Conservation (phyloP, 2,329 filamentous ascomycete genomes). For the Fusarium protoensiforme region DNA sequence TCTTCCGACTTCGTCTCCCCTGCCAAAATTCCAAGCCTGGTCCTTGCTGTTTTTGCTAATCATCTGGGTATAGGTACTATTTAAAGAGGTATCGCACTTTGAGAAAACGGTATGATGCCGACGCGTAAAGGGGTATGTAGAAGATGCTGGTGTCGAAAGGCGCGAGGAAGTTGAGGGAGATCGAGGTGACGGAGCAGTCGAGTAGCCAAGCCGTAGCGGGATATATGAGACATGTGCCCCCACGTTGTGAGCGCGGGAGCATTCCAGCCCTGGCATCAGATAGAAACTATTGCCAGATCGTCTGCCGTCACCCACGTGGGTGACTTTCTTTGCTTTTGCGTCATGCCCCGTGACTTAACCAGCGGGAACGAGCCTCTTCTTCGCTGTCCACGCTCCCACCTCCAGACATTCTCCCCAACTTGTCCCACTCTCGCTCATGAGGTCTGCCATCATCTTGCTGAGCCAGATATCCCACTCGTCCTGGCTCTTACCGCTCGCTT, state of each 20-base stretch:
- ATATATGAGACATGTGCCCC: neutral
- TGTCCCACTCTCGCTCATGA: constrained; percentile 82
- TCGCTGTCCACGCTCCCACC: constrained; percentile 89
- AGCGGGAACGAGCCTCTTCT: constrained; percentile 63
- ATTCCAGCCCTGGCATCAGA: constrained; percentile 22
- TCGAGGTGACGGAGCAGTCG: neutral
- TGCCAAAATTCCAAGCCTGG: constrained; percentile 14
- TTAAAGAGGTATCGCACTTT: constrained; percentile 90
- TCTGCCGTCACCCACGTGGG: constrained; percentile 15
- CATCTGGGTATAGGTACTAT: constrained; percentile 60
- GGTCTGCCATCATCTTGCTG: constrained; percentile 84
- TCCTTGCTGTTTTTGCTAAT: constrained; percentile 37
- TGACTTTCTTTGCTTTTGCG: constrained; percentile 26
- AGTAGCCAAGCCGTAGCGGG: neutral
- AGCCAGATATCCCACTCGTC: constrained; percentile 95
- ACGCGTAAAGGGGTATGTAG: constrained; percentile 43
- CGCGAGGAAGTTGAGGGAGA: neutral
- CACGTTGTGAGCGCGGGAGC: neutral
- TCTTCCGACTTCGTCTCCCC: neutral
- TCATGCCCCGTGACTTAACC: constrained; percentile 13
- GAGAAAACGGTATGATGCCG: constrained; percentile 78
- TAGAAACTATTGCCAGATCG: constrained; percentile 15
- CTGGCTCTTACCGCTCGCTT: constrained; percentile 85
- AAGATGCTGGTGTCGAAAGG: constrained; percentile 1
- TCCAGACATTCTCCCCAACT: constrained; percentile 87